Conservation (phyloP, 2,329 filamentous ascomycete species). For the Pseudopyrenochaeta lycopersici region DNA sequence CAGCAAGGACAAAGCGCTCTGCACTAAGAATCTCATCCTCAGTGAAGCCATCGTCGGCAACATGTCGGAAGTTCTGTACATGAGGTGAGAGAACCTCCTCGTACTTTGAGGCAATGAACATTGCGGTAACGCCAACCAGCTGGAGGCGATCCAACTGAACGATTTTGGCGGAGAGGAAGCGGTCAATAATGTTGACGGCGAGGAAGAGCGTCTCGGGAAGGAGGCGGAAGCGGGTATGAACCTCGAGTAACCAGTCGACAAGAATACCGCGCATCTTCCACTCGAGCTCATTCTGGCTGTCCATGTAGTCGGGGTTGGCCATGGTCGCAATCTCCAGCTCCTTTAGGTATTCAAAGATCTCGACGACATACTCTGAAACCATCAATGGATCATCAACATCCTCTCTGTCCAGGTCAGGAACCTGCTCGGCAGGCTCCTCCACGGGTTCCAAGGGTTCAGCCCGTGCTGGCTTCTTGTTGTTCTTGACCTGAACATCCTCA, state of each 20-base stretch:
- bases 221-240: constrained; percentile 95
- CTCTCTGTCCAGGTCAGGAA: constrained; percentile 78
- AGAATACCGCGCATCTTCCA: constrained; percentile 99
- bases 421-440: constrained; percentile 40
- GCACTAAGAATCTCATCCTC: constrained; percentile 95
- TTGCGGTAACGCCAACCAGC: constrained; percentile 95
- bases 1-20: constrained; percentile 92
- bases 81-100: constrained; percentile 97
- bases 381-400: constrained; percentile 94
- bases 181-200: constrained; percentile 97
- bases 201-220: constrained; percentile 96
- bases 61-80: constrained; percentile 95
- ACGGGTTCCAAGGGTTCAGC: no score
- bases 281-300: constrained; percentile 90
- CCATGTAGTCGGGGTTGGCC: constrained; percentile 94
- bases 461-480: no score
- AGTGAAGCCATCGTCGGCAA: constrained; percentile 95
- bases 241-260: constrained; percentile 97
- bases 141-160: constrained; percentile 96
- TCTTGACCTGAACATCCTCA: no score
- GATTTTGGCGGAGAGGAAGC: constrained; percentile 93
- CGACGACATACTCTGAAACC: constrained; percentile 95
- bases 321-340: constrained; percentile 82
- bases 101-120: constrained; percentile 99
- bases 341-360: constrained; percentile 96